phyloP scores from a whole-genome alignment of 78 protist genomes.

The Cyanophora paradoxa region DNA sequence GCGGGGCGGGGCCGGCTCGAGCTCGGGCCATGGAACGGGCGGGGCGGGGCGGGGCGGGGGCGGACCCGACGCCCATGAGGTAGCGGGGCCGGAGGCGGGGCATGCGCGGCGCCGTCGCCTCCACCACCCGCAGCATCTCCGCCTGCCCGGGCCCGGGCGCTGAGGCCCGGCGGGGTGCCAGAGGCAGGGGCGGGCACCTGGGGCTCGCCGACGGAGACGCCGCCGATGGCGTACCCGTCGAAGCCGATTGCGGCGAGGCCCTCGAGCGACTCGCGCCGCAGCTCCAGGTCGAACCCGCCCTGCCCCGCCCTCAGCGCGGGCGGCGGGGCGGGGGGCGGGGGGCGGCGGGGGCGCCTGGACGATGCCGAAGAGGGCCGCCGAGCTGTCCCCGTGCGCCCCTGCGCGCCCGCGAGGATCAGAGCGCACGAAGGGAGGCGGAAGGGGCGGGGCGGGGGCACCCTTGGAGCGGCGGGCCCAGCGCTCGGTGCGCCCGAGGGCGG shows the following conservation, averaged over 20 bases:
- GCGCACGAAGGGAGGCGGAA: not conserved
- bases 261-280: too few species aligned
- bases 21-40: too few species aligned
- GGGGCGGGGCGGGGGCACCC: not conserved
- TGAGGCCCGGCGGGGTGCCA: too few species aligned
- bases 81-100: too few species aligned
- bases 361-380: not conserved
- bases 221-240: slow-evolving; percentile 8
- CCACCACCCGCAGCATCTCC: too few species aligned
- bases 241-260: not conserved
- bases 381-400: not conserved
- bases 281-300: not conserved
- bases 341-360: not conserved
- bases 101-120: too few species aligned
- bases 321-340: not conserved
- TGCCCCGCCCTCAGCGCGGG: not conserved
- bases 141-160: too few species aligned
- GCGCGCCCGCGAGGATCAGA: not conserved
- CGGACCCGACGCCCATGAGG: too few species aligned
- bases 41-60: too few species aligned
- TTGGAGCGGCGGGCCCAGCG: not conserved
- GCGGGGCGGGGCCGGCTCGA: too few species aligned
- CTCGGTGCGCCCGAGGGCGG: too few species aligned
- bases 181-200: too few species aligned
- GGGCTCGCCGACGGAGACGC: not conserved